Evolutionary conservation across 2,329 filamentous ascomycete species (phyloP), one percentile per base, ranked within the genome.

Genomic region (Stachybotrys echinatus): DNA sequence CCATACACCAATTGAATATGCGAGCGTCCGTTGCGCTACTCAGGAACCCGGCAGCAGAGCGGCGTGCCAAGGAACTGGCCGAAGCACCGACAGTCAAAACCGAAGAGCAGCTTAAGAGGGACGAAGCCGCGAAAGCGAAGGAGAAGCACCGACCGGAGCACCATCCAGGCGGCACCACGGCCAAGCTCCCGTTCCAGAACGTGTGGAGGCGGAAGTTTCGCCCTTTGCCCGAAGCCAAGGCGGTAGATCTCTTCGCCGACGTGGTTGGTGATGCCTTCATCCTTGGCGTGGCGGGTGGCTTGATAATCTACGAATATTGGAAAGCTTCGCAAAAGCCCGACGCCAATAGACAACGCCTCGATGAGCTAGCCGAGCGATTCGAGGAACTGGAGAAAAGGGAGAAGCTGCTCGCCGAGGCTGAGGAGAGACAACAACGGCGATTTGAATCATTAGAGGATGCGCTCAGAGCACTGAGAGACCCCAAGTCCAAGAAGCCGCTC

Each of bases 1-100:
- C 70, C 10, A 83, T 86, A 58, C 83, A 86, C 60, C 83, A 86
- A 66, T 65, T 86, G 48, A 86, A 85, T 58, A 86, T 86, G 83
- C 76, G 80, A 47, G 63, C 84, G 58, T 79, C 76, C 14, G 83
- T 86, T 4, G 77, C 81, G 3, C 60, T 81, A 4, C 62, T 86
- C 37, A 75, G 81, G 53, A 80, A 86, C 50, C 66, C 68, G 38
- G 76, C 79, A 23, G 79, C 80, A 18, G 80, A 83, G 58, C 74
- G 74, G 53, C 73, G 74, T 50, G 81, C 81, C 14, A 83, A 75
- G 56, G 83, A 86, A 59, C 79, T 77, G 52, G 81, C 82, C 48
- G 81, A 83, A 60, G 74, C 81, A 8, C 81, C 82, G 8, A 85
- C 82, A 2, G 82, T 84, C 39, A 84, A 84, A 64, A 85, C 82